A percentile compares a stretch with the other conserved stretches of the same genome.
Evolutionary conservation across 2,329 filamentous ascomycete species (phyloP).

Genomic region (Diaporthe citrichinensis): DNA sequence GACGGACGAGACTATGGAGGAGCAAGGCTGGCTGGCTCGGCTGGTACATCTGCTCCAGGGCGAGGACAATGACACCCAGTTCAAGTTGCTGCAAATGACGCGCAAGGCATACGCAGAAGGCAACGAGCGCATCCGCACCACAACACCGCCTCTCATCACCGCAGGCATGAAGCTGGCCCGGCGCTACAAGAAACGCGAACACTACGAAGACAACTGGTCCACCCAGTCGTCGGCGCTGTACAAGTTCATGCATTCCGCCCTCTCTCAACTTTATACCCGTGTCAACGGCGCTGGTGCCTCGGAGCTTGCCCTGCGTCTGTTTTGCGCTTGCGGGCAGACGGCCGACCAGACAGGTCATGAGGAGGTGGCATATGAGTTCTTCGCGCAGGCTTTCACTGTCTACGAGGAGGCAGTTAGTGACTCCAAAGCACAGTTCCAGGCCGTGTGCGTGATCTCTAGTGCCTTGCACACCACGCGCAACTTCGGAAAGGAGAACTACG

Average conservation of each 20-base stretch:
- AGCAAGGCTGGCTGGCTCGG: constrained; percentile 96
- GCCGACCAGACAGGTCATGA: constrained; percentile 93
- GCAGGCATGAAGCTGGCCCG: constrained; percentile 90
- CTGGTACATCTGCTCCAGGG: constrained; percentile 90
- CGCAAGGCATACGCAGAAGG: constrained; percentile 91
- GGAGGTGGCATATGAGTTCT: constrained; percentile 98
- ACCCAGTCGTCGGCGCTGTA: constrained; percentile 82
- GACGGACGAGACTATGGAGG: constrained; percentile 97
- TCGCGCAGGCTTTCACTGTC: constrained; percentile 97
- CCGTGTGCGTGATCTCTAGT: constrained; percentile 93
- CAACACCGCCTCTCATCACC: constrained; percentile 92
- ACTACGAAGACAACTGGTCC: constrained; percentile 78
- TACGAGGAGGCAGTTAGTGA: constrained; percentile 98
- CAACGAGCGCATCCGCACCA: constrained; percentile 96
- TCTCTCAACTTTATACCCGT: constrained; percentile 89
- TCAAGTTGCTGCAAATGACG: constrained; percentile 90
- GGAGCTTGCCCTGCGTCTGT: constrained; percentile 89
- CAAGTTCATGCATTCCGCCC: constrained; percentile 93
- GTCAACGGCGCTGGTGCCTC: constrained; percentile 84
- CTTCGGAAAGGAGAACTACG: constrained; percentile 97
- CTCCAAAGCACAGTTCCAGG: constrained; percentile 96
- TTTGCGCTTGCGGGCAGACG: constrained; percentile 92
- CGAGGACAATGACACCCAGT: constrained; percentile 92
- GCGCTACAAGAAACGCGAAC: constrained; percentile 90
- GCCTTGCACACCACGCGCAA: constrained; percentile 89